Evolutionary conservation across 306 rosid species (phyloP).

Genomic region (Crotalaria pallida): DNA sequence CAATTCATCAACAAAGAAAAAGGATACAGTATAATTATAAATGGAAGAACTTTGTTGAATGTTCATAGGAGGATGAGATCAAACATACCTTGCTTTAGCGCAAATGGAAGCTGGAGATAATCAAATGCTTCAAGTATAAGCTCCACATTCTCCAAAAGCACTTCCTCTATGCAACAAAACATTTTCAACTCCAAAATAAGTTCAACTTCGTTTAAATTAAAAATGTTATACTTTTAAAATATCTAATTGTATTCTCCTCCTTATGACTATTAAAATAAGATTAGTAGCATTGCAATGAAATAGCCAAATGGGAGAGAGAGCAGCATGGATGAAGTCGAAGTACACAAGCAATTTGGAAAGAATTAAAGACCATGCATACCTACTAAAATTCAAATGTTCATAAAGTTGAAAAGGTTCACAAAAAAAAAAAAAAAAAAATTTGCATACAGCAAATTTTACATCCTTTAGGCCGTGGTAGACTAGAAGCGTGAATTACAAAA

Average conservation of each 20-base stretch:
- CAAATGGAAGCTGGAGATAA: constrained; percentile 91
- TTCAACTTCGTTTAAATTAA: constrained; percentile 11
- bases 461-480: not conserved
- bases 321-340: not conserved
- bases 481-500: not conserved
- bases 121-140: constrained; percentile 91
- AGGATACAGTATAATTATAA: not conserved
- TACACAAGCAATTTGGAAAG: not conserved
- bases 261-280: not conserved
- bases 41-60: not conserved
- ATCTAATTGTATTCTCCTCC: not conserved
- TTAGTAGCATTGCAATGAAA: not conserved
- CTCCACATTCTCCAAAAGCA: constrained; percentile 88
- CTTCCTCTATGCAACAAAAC: constrained; percentile 57
- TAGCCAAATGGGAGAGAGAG: not conserved
- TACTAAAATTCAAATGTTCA: not conserved
- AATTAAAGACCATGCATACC: not conserved
- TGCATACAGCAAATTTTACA: not conserved
- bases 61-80: not conserved
- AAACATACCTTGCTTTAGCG: constrained; percentile 72
- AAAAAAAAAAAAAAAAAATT: not conserved
- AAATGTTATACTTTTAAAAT: not conserved
- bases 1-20: constrained; percentile 9
- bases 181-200: constrained; percentile 19
- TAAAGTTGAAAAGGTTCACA: not conserved